Conservation (phyloP, 2,329 filamentous ascomycete genomes). For the Penicillium fuscoglaucum region DNA sequence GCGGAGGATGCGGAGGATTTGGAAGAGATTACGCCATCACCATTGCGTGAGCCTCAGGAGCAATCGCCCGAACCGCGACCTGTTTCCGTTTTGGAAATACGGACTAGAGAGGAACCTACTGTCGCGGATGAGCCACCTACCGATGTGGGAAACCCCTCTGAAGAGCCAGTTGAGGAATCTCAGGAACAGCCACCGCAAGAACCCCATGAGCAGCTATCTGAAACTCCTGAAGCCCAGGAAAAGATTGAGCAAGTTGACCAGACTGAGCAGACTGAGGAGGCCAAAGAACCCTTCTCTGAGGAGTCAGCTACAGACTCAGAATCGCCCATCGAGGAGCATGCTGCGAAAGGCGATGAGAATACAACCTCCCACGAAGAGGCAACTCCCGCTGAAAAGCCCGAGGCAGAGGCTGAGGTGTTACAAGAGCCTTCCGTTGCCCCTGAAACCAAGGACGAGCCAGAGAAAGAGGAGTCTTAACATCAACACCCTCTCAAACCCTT, state of each 20-base stretch:
- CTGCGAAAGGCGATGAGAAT: constrained; percentile 8
- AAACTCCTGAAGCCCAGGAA: constrained; percentile 7
- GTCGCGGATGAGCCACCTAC: neutral
- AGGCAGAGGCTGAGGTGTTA: constrained; percentile 3
- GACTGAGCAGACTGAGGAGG: neutral
- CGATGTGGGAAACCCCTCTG: constrained; percentile 1
- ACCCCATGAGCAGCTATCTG: neutral
- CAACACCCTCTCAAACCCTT: neutral
- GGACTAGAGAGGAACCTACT: neutral
- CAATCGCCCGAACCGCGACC: constrained; percentile 18
- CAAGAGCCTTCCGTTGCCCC: neutral
- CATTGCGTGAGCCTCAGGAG: constrained; percentile 17
- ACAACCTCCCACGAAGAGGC: constrained; percentile 8
- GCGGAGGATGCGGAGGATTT: constrained; percentile 81
- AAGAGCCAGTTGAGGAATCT: constrained; percentile 7
- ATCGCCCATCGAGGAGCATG: constrained; percentile 7
- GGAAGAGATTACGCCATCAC: constrained; percentile 24
- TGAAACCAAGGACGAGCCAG: constrained; percentile 13
- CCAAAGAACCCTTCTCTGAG: neutral
- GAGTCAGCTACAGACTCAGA: constrained; percentile 7
- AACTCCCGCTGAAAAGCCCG: constrained; percentile 12
- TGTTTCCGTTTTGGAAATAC: constrained; percentile 15
- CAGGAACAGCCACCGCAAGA: neutral
- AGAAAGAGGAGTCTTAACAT: constrained; percentile 14
- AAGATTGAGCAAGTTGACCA: neutral